Conservation (phyloP, 805 yeast genomes). For the Saturnispora sanitii region DNA sequence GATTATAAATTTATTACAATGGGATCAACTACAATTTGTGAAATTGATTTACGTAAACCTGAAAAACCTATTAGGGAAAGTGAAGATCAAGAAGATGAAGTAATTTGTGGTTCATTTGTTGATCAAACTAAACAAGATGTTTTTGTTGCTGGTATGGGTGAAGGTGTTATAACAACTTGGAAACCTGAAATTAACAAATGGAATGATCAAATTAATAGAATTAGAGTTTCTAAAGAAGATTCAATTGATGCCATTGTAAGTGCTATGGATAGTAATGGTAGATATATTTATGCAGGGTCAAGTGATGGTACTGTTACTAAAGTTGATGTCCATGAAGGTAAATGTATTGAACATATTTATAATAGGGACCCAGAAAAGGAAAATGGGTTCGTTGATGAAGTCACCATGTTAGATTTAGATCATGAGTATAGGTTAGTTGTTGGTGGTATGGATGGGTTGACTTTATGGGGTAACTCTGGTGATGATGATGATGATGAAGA, state of each 20-base stretch:
- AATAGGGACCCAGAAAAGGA: constrained; percentile 63
- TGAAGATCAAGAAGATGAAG: constrained; percentile 91
- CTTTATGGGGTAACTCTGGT: constrained; percentile 52
- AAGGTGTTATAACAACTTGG: constrained; percentile 86
- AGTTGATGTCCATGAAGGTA: constrained; percentile 55
- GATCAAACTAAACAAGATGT: constrained; percentile 45
- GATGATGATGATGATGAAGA: constrained; percentile 19
- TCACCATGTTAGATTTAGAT: constrained; percentile 68
- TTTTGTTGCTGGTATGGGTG: constrained; percentile 76
- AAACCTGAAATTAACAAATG: constrained; percentile 56
- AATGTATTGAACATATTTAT: constrained; percentile 50
- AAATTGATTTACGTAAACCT: constrained; percentile 62
- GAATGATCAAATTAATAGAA: constrained; percentile 70
- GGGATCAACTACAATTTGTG: constrained; percentile 75
- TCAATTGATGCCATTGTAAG: constrained; percentile 65
- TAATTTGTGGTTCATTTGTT: constrained; percentile 63
- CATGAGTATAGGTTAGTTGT: constrained; percentile 67
- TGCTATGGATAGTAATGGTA: constrained; percentile 42
- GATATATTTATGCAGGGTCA: constrained; percentile 67
- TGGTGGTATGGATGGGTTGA: constrained; percentile 75
- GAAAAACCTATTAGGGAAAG: constrained; percentile 49
- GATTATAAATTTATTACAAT: constrained; percentile 70
- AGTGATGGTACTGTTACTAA: constrained; percentile 66
- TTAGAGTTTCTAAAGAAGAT: constrained; percentile 49
- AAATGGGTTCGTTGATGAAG: constrained; percentile 61